Conservation (phyloP, 768 basidiomycete species). For the Trichaptum fuscoviolaceum region DNA sequence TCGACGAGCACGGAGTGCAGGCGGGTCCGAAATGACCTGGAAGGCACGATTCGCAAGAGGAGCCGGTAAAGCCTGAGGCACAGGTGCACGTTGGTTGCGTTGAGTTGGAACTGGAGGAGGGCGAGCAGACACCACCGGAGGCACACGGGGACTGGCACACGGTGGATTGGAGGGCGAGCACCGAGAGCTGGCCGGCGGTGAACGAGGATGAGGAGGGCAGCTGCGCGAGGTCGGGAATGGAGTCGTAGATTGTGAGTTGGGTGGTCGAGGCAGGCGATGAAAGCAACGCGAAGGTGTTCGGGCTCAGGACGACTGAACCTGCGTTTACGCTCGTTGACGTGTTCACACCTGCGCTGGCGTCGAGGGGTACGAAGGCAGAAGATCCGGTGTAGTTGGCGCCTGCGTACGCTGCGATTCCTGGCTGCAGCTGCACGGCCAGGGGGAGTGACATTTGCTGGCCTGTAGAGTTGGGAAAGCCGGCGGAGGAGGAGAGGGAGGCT, state of each 20-base stretch:
- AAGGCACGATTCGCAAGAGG: constrained; percentile 75
- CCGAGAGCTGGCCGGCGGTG: constrained; percentile 42
- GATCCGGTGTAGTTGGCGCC: constrained; percentile 60
- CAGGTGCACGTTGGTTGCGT: constrained; percentile 60
- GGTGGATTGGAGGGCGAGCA: constrained; percentile 69
- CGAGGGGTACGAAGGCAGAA: constrained; percentile 52
- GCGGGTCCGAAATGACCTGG: constrained; percentile 69
- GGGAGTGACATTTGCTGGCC: constrained; percentile 49
- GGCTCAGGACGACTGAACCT: constrained; percentile 62
- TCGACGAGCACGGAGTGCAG: constrained; percentile 65
- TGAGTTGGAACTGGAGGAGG: constrained; percentile 24
- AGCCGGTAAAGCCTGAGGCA: constrained; percentile 66
- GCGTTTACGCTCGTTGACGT: constrained; percentile 46
- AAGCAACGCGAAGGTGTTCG: constrained; percentile 65
- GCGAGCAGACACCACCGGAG: constrained; percentile 64
- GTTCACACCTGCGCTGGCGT: constrained; percentile 42
- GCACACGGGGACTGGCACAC: constrained; percentile 75
- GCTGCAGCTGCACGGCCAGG: constrained; percentile 58
- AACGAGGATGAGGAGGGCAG: constrained; percentile 39
- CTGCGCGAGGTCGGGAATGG: constrained; percentile 69
- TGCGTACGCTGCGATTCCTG: constrained; percentile 65
- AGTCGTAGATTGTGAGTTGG: constrained; percentile 73
- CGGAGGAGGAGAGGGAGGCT: constrained; percentile 48
- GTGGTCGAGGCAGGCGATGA: constrained; percentile 43
- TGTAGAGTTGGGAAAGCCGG: constrained; percentile 59